Base-by-base conservation (phyloP, 805 yeast species). In the Starmera dryadoides region DNA sequence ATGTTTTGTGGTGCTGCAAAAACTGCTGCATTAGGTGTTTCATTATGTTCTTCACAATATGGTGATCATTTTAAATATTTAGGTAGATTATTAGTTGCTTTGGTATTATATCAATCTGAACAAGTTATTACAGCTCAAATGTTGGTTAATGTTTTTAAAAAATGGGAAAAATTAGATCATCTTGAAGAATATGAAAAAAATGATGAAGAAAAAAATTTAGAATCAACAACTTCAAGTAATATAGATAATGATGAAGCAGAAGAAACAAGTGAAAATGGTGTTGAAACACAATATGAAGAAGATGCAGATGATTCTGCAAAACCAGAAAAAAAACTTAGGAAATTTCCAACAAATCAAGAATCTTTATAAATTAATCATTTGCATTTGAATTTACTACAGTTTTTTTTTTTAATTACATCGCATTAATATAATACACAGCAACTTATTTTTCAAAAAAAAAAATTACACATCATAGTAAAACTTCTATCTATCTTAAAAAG, bases 1-100 rank as follows among this genome's bases (percentile, higher is more conserved):
- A 73, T 87, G 82, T 70, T 86, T 42, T 86, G 95, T 60, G 95
- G 95, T 10, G 91, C 95, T 5, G 95, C 96, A 2, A 88, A 87
- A 59, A 87, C 96, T 1, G 96, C 95, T 0, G 96, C 96, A 0
- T 66, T 87, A 37, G 96, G 96, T 29, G 95, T 87, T 4, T 83
- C 95, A 1, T 66, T 87, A 37, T 69, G 83, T n/a, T 69, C 88
- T 2, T 76, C 91, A 0, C 91, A 84, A 56, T 87, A 86, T 56
- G 94, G 94, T 14, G 60, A 74, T 5, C 52, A 69, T 34, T 76
- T 73, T 49, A 66, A 71, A 9, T 66, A 77, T 47, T 62, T 86
- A 45, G 96, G 95, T 15, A 73, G 74, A 38, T 60, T 88, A 31
- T 63, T 88, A 32, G 88, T 86, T 15, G 91, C 96, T 0, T 68